Evolutionary conservation across 2,329 filamentous ascomycete species (phyloP).

Genomic region (Pseudogymnoascus sp.): DNA sequence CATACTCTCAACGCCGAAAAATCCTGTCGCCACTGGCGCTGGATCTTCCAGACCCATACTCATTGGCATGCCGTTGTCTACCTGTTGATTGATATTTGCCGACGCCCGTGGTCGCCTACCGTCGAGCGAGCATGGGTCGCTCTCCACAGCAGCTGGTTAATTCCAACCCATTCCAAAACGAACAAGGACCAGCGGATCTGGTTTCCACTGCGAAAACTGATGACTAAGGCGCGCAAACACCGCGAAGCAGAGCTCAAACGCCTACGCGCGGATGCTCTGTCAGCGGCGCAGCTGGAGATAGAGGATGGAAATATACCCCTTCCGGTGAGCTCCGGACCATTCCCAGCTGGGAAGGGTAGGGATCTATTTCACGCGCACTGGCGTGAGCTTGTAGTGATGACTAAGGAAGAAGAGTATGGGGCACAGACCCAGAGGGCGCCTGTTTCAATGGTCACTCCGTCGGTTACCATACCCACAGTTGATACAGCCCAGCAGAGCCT

Average conservation of each 20-base stretch:
- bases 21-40: constrained; percentile 25
- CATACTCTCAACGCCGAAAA: constrained; percentile 49
- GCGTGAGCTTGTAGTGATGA: constrained; percentile 23
- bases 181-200: constrained; percentile 9
- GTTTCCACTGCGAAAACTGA: constrained; percentile 12
- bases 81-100: background rate
- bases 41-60: background rate
- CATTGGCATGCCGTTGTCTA: background rate
- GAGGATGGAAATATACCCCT: constrained; percentile 17
- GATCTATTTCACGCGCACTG: constrained; percentile 25
- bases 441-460: background rate
- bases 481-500: too few relatives aligned
- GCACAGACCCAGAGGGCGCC: background rate
- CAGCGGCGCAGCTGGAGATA: constrained; percentile 18
- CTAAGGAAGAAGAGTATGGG: background rate
- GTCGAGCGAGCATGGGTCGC: constrained; percentile 17
- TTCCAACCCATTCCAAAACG: background rate
- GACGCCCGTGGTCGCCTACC: constrained; percentile 9
- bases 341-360: constrained; percentile 16
- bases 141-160: constrained; percentile 5
- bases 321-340: constrained; percentile 25
- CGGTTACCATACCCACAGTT: background rate
- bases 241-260: constrained; percentile 27
- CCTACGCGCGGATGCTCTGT: constrained; percentile 23
- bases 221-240: constrained; percentile 21